These are phyloP conservation scores for Microdochium bolleyi DNA, from an alignment of 2,329 filamentous ascomycete species.

Conservation along the genomic window DNA sequence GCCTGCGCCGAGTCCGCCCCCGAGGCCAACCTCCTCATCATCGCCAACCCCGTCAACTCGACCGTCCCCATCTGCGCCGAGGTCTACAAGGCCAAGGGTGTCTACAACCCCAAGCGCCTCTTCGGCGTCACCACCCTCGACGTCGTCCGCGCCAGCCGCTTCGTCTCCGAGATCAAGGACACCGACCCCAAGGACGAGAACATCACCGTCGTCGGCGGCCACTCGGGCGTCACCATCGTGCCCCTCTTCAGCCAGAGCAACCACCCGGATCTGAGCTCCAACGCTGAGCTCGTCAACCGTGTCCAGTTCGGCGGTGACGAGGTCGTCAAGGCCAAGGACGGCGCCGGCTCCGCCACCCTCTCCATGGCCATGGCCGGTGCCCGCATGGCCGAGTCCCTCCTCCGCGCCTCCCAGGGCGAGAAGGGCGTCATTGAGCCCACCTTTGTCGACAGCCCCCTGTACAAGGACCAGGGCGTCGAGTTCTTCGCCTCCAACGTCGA, in stretches of 20 bases:
- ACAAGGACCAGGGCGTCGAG: slow-evolving; percentile 95
- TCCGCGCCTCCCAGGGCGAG: slow-evolving; percentile 88
- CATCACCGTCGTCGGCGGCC: slow-evolving; percentile 92
- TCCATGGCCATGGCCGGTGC: slow-evolving; percentile 97
- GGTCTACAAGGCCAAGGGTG: slow-evolving; percentile 88
- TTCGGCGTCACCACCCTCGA: slow-evolving; percentile 99
- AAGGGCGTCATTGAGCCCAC: slow-evolving; percentile 94
- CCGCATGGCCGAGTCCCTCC: slow-evolving; percentile 78
- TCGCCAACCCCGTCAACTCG: slow-evolving; percentile 99
- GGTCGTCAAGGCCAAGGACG: slow-evolving; percentile 98
- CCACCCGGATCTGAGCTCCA: slow-evolving; percentile 74
- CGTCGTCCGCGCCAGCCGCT: slow-evolving; percentile 93
- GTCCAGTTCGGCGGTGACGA: slow-evolving; percentile 99
- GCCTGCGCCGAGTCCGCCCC: slow-evolving; percentile 81
- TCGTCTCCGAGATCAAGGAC: slow-evolving; percentile 90
- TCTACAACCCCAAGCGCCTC: slow-evolving; percentile 98
- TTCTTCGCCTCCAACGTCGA: slow-evolving; percentile 96
- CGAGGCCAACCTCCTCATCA: slow-evolving; percentile 92
- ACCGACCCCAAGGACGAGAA: slow-evolving; percentile 89
- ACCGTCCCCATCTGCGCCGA: slow-evolving; percentile 96
- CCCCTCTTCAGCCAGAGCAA: slow-evolving; percentile 92
- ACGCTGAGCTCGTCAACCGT: slow-evolving; percentile 77
- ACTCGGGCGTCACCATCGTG: slow-evolving; percentile 97
- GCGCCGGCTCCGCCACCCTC: slow-evolving; percentile 91
- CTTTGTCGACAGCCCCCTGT: slow-evolving; percentile 93